Percentiles rank a stretch among this genome's conserved stretches.
These are phyloP conservation scores for Arthrobotrys entomopaga DNA, from an alignment of 2,329 filamentous ascomycete species.

Conservation along the genomic window DNA sequence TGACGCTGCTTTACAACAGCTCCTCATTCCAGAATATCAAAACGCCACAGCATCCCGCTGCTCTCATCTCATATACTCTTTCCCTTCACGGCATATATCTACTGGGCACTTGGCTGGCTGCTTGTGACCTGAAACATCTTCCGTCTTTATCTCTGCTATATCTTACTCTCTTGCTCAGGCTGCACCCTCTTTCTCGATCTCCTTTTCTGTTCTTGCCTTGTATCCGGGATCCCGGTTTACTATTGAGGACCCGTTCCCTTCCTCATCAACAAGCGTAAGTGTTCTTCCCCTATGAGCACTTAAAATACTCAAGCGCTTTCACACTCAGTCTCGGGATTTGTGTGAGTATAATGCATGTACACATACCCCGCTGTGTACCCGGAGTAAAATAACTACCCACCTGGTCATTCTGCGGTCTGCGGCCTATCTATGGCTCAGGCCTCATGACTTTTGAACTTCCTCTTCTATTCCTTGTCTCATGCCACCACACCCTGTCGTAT, in stretches of 20 bases:
- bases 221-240: too few species aligned
- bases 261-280: too few species aligned
- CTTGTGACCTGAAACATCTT: neutral
- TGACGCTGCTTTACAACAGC: conserved; percentile 13
- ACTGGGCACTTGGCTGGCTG: too few species aligned
- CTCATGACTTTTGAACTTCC: neutral
- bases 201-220: too few species aligned
- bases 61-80: neutral
- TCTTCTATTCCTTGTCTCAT: neutral
- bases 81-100: neutral
- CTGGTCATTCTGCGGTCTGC: conserved; percentile 2
- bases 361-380: too few species aligned
- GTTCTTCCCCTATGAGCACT: too few species aligned
- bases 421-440: neutral
- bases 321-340: too few species aligned
- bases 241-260: too few species aligned
- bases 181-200: neutral
- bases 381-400: neutral
- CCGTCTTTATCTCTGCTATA: neutral
- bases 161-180: neutral
- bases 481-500: neutral
- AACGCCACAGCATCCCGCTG: conserved; percentile 13
- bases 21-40: conserved; percentile 11
- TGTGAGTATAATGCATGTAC: too few species aligned
- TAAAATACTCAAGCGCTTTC: too few species aligned